phyloP scores from a whole-genome alignment of 2,329 filamentous ascomycete genomes.

The Elsinoe batatas region DNA sequence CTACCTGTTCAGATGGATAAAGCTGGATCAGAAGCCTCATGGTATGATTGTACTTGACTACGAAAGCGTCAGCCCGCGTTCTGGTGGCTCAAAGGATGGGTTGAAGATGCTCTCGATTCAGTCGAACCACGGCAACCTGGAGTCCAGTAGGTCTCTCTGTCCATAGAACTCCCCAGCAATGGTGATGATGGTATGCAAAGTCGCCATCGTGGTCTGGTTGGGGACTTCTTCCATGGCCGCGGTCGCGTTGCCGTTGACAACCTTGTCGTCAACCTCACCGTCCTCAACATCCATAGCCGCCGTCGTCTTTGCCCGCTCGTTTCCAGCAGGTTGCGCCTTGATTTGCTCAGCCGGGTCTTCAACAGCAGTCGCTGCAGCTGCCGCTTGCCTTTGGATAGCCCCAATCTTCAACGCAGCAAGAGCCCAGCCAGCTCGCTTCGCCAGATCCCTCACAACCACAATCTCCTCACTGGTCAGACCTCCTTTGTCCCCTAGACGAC shows the following conservation, averaged over 20 bases:
- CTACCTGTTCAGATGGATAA: background rate
- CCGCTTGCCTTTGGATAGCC: slow-evolving; percentile 7
- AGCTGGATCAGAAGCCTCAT: background rate
- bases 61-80: background rate
- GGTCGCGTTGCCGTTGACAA: background rate
- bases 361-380: background rate
- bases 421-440: slow-evolving; percentile 62
- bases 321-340: too few relatives aligned
- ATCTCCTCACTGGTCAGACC: slow-evolving; percentile 68
- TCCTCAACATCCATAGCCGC: background rate
- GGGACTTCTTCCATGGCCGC: slow-evolving; percentile 15
- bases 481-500: slow-evolving; percentile 53
- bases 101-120: background rate
- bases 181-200: slow-evolving; percentile 84
- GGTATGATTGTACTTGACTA: slow-evolving; percentile 1
- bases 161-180: slow-evolving; percentile 83
- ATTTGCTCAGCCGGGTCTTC: background rate
- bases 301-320: too few relatives aligned
- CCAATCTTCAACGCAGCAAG: slow-evolving; percentile 6
- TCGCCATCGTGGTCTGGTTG: slow-evolving; percentile 44
- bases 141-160: slow-evolving; percentile 73
- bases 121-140: slow-evolving; percentile 37
- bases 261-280: background rate
- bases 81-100: background rate
- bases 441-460: slow-evolving; percentile 66